Percentiles rank a stretch among this genome's conserved stretches.
Evolutionary conservation across 495 filamentous ascomycete genomes (phyloP).

Genomic region (Penicillium paradoxum): DNA sequence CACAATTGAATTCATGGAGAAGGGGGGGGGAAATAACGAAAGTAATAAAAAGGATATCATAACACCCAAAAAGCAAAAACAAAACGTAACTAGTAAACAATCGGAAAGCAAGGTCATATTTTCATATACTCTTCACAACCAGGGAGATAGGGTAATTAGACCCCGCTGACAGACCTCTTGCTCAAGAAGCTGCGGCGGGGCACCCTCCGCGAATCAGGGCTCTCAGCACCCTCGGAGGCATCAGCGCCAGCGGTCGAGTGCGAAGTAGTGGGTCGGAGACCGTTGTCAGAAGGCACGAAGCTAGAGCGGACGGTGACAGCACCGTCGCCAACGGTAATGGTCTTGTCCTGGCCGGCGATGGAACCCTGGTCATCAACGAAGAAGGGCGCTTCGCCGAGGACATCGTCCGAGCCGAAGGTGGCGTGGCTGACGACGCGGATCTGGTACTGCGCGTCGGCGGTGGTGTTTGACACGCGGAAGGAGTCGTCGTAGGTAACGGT

Average conservation of each 20-base stretch:
- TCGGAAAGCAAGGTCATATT: slow-evolving; percentile 2
- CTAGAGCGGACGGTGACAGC: slow-evolving; percentile 61
- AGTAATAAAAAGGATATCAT: slow-evolving; percentile 19
- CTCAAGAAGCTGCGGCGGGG: slow-evolving; percentile 51
- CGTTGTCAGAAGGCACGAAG: slow-evolving; percentile 42
- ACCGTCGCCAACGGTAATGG: slow-evolving; percentile 63
- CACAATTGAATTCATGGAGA: neutral
- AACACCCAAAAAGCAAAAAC: neutral
- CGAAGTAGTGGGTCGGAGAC: slow-evolving; percentile 34
- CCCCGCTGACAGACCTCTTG: slow-evolving; percentile 49
- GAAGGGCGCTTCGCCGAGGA: slow-evolving; percentile 79
- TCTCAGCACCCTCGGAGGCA: slow-evolving; percentile 42
- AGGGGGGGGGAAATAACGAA: neutral
- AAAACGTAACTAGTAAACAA: neutral
- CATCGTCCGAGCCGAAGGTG: slow-evolving; percentile 73
- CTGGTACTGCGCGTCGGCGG: slow-evolving; percentile 81
- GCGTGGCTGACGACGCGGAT: slow-evolving; percentile 78
- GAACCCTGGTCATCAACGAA: slow-evolving; percentile 79
- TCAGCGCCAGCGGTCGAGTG: slow-evolving; percentile 33
- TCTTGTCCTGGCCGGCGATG: slow-evolving; percentile 62
- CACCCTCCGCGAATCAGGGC: slow-evolving; percentile 47
- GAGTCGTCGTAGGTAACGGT: slow-evolving; percentile 69
- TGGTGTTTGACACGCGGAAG: slow-evolving; percentile 65
- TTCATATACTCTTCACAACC: slow-evolving; percentile 13
- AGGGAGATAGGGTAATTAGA: slow-evolving; percentile 16